A percentile compares a stretch with the other conserved stretches of the same genome.
Conservation (phyloP, 441 rosid genomes). For the Euphorbia corollata region DNA sequence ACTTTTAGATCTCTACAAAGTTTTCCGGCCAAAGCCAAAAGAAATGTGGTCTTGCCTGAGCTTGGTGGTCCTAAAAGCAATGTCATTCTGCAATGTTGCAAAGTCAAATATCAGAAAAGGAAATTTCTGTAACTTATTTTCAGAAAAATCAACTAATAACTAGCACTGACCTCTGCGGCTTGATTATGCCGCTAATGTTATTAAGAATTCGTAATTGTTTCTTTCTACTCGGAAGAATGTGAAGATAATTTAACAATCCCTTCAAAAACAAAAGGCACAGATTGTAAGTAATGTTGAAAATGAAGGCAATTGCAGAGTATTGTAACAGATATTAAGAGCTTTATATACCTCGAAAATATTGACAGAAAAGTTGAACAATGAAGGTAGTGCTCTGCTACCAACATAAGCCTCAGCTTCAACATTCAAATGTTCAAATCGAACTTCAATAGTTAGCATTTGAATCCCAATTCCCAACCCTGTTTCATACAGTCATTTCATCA, state of each 20-base stretch:
- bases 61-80: conserved; percentile 62
- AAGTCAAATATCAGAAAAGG: not conserved
- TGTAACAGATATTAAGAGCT: not conserved
- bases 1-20: conserved; percentile 41
- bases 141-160: too few species aligned
- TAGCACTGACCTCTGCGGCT: conserved; percentile 44
- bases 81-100: conserved; percentile 32
- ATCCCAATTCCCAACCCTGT: conserved; percentile 56
- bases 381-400: conserved; percentile 63
- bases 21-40: conserved; percentile 51
- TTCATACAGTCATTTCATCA: not conserved
- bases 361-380: conserved; percentile 45
- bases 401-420: conserved; percentile 57
- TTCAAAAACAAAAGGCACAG: not conserved
- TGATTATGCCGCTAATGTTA: conserved; percentile 57
- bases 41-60: conserved; percentile 58
- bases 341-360: conserved; percentile 37
- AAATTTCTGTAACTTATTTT: too few species aligned
- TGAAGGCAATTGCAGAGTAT: not conserved
- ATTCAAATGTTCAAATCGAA: conserved; percentile 46
- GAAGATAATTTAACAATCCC: conserved; percentile 36
- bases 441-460: conserved; percentile 57
- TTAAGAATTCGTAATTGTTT: conserved; percentile 42
- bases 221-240: conserved; percentile 50
- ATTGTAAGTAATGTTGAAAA: not conserved